These are phyloP conservation scores for Russula foetens DNA, from an alignment of 768 basidiomycete species.

Conservation along the genomic window DNA sequence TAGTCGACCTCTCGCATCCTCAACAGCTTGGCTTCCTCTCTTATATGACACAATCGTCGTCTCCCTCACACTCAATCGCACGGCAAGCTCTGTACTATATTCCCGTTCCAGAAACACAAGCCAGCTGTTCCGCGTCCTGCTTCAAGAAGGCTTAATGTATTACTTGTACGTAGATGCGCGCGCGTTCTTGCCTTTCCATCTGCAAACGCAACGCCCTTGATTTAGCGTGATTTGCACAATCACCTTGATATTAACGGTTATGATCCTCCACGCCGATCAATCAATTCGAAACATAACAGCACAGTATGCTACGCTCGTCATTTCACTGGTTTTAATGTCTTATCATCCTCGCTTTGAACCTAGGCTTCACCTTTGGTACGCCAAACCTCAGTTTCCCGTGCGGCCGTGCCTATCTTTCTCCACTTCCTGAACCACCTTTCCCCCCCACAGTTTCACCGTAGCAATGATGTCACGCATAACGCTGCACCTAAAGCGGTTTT, in stretches of 20 bases:
- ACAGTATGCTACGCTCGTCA: slow-evolving; percentile 20
- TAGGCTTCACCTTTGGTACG: slow-evolving; percentile 9
- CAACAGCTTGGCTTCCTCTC: slow-evolving; percentile 36
- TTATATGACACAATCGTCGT: slow-evolving; percentile 33
- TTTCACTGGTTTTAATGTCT: background rate
- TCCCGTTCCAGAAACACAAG: background rate
- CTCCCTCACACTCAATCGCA: slow-evolving; percentile 28
- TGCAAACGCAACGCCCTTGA: background rate
- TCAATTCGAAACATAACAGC: slow-evolving; percentile 32
- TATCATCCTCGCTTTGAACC: too few species aligned
- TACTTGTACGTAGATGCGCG: background rate
- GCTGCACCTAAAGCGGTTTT: slow-evolving; percentile 34
- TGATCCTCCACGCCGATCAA: slow-evolving; percentile 28
- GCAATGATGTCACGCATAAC: slow-evolving; percentile 67
- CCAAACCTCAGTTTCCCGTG: too few species aligned
- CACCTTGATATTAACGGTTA: slow-evolving; percentile 32
- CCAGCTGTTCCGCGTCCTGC: slow-evolving; percentile 3
- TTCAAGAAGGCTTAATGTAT: slow-evolving; percentile 12
- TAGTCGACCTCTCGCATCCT: slow-evolving; percentile 26
- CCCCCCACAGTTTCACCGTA: slow-evolving; percentile 29
- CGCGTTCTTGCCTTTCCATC: background rate
- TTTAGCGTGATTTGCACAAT: slow-evolving; percentile 32
- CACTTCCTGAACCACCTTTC: too few species aligned
- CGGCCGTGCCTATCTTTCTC: too few species aligned
- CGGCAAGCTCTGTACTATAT: slow-evolving; percentile 10